Base-by-base conservation (phyloP, 768 basidiomycete genomes). In the Lactarius sp. region DNA sequence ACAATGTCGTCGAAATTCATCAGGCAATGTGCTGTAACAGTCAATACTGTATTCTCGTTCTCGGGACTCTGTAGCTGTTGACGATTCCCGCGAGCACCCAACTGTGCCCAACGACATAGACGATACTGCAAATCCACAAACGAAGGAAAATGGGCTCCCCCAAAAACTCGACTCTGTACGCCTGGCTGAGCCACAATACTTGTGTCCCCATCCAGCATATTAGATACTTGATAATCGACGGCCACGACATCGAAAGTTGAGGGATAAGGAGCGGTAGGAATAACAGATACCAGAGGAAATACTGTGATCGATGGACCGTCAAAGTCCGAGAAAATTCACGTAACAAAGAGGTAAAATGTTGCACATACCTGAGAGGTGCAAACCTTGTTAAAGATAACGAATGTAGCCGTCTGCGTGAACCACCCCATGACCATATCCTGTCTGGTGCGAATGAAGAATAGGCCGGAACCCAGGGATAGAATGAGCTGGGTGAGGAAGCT, bases 321-420 rank as follows among this genome's bases (percentile, higher is more conserved):
- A 55, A 50, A 39, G 54, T 42, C 42, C 46, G 18, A 12, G 39
- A 20, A 36, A 36, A n/a, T 34, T 18, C 52, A 36, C 56, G 44
- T 57, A 51, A 56, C 34, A 33, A 54, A 52, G 53, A 41, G 13
- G 71, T 72, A 51, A 67, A 5, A 14, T 20, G 37, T 9, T 13
- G 33, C 12, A 72, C 79, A 66, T 68, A 91, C 93, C 80, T 96
- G 94, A 0, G 94, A 97, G 0, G 97, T 99, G 81, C 95, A 97
- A 56, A 99, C 97, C 74, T 96, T 95, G 74, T 98, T 99, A 78
- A 98, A 96, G 8, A 93, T 76, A n/a, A 98, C 95, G 70, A 99
- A 98, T 0, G 83, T 77, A 42, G 82, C 81, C 2, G 97, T 98
- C 75, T 98, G 95, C 13, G 95, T 80, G 71, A 97, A 94, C 91